Percentiles rank a stretch among this genome's conserved stretches.
Evolutionary conservation across 257 asterid genomes (phyloP).

Genomic region (Penstemon davidsonii): DNA sequence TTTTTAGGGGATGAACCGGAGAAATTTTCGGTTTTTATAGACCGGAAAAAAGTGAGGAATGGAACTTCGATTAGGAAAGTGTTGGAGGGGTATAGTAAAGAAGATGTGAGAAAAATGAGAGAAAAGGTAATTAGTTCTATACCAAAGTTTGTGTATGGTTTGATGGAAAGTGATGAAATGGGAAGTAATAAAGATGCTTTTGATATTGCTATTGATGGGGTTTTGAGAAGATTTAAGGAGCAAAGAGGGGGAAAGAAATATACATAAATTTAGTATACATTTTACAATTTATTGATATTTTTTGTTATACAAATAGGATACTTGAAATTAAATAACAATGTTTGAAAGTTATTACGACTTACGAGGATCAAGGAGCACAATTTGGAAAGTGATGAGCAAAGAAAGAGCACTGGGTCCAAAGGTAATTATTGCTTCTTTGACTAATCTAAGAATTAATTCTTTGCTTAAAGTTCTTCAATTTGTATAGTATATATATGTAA

Average conservation of each 20-base stretch:
- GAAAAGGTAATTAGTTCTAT: conserved; percentile 41
- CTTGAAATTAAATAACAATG: not conserved
- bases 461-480: not conserved
- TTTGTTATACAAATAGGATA: not conserved
- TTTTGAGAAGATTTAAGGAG: conserved; percentile 38
- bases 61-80: conserved; percentile 45
- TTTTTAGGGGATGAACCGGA: conserved; percentile 43
- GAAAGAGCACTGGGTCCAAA: conserved; percentile 11
- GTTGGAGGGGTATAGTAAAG: conserved; percentile 45
- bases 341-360: not conserved
- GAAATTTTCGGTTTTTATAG: conserved; percentile 48
- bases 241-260: conserved; percentile 3
- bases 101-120: conserved; percentile 46
- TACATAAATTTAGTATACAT: not conserved
- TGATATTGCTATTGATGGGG: conserved; percentile 55
- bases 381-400: not conserved
- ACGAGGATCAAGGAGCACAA: conserved; percentile 7
- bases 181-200: conserved; percentile 43
- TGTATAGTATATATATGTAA: no score
- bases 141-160: conserved; percentile 41
- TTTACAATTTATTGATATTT: not conserved
- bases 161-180: conserved; percentile 15
- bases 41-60: conserved; percentile 40
- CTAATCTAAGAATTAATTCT: not conserved
- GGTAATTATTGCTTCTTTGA: conserved; percentile 25